A percentile compares a stretch with the other conserved stretches of the same genome.
phyloP scores from a whole-genome alignment of 1,284 basidiomycete species.

The Xerocomus nothofagi region DNA sequence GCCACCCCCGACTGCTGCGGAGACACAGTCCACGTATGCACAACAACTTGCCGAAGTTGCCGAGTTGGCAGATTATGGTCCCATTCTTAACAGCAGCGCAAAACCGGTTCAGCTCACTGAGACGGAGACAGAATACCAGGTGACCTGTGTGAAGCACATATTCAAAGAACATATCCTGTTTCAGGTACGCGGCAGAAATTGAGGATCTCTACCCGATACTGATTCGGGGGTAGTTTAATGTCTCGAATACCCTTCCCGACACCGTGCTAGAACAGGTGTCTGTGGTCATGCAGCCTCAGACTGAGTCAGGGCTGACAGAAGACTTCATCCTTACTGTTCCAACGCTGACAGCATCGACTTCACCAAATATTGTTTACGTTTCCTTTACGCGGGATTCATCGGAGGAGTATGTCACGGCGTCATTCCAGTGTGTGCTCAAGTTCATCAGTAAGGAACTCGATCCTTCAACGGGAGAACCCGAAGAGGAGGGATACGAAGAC shows the following conservation, averaged over 20 bases:
- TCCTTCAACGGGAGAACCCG: slow-evolving; percentile 93
- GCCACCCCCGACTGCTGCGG: slow-evolving; percentile 72
- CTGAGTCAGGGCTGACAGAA: slow-evolving; percentile 80
- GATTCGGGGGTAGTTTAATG: slow-evolving; percentile 74
- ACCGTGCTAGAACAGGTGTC: slow-evolving; percentile 94
- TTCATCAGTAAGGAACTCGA: slow-evolving; percentile 98
- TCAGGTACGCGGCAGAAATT: slow-evolving; percentile 56
- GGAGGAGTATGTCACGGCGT: slow-evolving; percentile 76
- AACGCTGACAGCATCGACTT: slow-evolving; percentile 65
- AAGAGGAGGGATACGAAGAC: slow-evolving; percentile 98
- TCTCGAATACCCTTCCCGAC: slow-evolving; percentile 98
- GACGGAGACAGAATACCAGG: slow-evolving; percentile 97
- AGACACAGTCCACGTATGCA: slow-evolving; percentile 84
- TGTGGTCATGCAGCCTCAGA: slow-evolving; percentile 86
- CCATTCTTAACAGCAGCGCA: slow-evolving; percentile 83
- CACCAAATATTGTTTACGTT: slow-evolving; percentile 87
- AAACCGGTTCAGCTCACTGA: slow-evolving; percentile 90
- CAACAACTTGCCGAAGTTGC: slow-evolving; percentile 85
- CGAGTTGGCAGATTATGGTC: slow-evolving; percentile 85
- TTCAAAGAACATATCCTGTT: slow-evolving; percentile 97
- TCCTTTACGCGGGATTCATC: slow-evolving; percentile 87
- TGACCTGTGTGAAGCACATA: slow-evolving; percentile 94
- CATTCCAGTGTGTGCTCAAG: slow-evolving; percentile 93
- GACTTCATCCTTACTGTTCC: slow-evolving; percentile 93
- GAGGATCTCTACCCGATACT: not conserved